A percentile compares a stretch with the other conserved stretches of the same genome.
Evolutionary conservation across 345 rosid genomes (phyloP).

Genomic region (Moringa oleifera): DNA sequence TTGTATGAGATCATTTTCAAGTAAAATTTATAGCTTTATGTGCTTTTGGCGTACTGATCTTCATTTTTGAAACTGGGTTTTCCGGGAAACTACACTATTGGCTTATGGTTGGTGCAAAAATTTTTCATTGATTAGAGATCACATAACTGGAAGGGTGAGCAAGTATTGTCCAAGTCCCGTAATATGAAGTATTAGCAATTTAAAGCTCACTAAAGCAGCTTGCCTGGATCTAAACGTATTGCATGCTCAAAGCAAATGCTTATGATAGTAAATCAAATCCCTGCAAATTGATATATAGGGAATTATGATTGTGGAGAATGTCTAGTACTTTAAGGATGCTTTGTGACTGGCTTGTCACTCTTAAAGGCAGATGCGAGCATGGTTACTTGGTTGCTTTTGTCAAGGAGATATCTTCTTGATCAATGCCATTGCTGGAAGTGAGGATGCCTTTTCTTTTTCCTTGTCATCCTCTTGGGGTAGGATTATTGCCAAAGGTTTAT

Average conservation of each 20-base stretch:
- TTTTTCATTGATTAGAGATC: background rate
- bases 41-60: background rate
- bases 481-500: too few relatives aligned
- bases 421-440: background rate
- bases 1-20: background rate
- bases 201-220: background rate
- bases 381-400: background rate
- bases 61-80: background rate
- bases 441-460: background rate
- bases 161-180: too few relatives aligned
- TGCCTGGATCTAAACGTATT: too few relatives aligned
- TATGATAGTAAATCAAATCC: too few relatives aligned
- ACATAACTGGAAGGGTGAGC: background rate
- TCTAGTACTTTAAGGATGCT: background rate
- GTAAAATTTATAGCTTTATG: background rate
- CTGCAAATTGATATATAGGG: background rate
- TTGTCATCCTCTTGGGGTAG: too few relatives aligned
- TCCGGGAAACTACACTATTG: too few relatives aligned
- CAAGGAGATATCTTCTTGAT: background rate
- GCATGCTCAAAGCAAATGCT: too few relatives aligned
- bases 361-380: background rate
- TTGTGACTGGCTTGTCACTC: background rate
- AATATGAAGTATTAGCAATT: background rate
- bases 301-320: background rate
- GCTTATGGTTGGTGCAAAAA: too few relatives aligned